phyloP scores from a whole-genome alignment of 2,329 filamentous ascomycete species.

The Coniochaeta sp. region DNA sequence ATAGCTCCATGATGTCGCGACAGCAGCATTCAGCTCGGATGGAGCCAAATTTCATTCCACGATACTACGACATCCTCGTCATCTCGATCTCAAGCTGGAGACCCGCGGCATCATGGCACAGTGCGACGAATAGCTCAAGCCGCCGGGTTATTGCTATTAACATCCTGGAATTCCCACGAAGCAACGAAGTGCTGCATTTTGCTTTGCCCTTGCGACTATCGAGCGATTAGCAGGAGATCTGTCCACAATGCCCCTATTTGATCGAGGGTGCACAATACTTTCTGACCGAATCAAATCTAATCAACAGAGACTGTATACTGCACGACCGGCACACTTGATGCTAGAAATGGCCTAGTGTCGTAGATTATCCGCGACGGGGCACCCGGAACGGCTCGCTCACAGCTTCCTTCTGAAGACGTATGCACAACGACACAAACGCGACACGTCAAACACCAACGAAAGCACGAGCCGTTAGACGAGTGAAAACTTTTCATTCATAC shows the following conservation, averaged over 20 bases:
- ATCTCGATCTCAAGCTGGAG: background rate
- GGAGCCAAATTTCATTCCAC: background rate
- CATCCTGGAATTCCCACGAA: background rate
- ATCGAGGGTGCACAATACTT: background rate
- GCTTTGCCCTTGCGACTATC: background rate
- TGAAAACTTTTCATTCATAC: background rate
- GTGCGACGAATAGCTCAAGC: background rate
- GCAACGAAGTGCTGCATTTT: background rate
- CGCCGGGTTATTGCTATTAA: background rate
- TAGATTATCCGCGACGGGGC: slow-evolving; percentile 5
- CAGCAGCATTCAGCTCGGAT: background rate
- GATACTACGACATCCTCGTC: background rate
- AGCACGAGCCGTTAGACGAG: background rate
- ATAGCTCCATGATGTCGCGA: background rate
- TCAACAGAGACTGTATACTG: too few species aligned
- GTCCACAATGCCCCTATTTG: background rate
- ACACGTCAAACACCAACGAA: background rate
- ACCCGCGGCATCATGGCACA: background rate
- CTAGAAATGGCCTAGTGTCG: slow-evolving; percentile 4
- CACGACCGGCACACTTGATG: background rate
- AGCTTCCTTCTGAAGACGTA: background rate
- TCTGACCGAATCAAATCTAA: too few species aligned
- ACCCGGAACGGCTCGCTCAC: slow-evolving; percentile 6
- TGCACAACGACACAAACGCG: background rate
- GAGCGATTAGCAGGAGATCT: background rate